A percentile compares a stretch with the other conserved stretches of the same genome.
phyloP scores from a whole-genome alignment of 1,284 basidiomycete genomes.

The Gomphus bonarii region DNA sequence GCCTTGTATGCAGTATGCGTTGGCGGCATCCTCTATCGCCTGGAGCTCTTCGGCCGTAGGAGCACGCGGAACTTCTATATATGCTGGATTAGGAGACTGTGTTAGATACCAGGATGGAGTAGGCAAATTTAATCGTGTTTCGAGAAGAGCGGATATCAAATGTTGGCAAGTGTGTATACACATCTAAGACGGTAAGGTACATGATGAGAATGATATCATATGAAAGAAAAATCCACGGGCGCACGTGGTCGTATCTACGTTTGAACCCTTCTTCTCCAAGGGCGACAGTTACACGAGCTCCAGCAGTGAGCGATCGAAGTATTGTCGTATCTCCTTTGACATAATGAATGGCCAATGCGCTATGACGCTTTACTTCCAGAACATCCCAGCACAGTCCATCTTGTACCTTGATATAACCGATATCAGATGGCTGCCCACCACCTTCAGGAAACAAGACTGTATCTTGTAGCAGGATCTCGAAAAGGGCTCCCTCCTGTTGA shows the following conservation, averaged over 20 bases:
- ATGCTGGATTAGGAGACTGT: conserved; percentile 40
- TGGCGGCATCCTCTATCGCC: conserved; percentile 55
- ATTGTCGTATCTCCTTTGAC: conserved; percentile 40
- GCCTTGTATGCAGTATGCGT: conserved; percentile 23
- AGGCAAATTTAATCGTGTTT: conserved; percentile 54
- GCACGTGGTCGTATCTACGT: conserved; percentile 69
- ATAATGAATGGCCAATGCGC: conserved; percentile 73
- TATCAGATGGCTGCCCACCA: conserved; percentile 79
- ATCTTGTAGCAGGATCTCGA: conserved; percentile 66
- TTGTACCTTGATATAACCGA: conserved; percentile 44
- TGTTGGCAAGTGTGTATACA: conserved; percentile 79
- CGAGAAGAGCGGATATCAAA: conserved; percentile 73
- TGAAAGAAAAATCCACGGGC: conserved; percentile 19
- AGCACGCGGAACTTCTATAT: conserved; percentile 68
- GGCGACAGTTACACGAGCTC: conserved; percentile 42
- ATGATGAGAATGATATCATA: neutral
- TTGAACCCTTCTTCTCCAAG: conserved; percentile 57
- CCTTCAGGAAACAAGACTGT: conserved; percentile 87
- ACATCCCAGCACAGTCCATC: conserved; percentile 47
- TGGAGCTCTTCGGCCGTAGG: conserved; percentile 57
- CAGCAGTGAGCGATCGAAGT: conserved; percentile 35
- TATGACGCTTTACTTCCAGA: conserved; percentile 60
- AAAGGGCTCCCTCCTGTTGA: conserved; percentile 33
- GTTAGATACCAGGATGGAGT: conserved; percentile 82
- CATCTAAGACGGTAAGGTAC: conserved; percentile 38